phyloP scores from a whole-genome alignment of 202 grass and related monocot genomes.

The Hordeum pubiflorum region DNA sequence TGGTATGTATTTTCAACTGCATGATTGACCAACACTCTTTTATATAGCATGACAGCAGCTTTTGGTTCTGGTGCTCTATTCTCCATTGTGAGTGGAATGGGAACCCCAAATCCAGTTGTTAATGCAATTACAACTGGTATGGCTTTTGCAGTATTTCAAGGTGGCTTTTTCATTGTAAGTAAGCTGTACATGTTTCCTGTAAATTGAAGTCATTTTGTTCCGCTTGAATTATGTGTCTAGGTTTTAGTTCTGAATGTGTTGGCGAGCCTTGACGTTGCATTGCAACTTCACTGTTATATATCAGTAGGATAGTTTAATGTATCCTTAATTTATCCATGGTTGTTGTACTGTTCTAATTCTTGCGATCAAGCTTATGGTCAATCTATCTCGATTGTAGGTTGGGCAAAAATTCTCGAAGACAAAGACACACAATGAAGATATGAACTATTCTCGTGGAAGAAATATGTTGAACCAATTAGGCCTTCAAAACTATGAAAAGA shows the following conservation, averaged over 20 bases:
- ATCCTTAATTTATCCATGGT: not conserved
- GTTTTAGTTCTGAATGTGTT: not conserved
- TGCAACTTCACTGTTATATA: slow-evolving; percentile 2
- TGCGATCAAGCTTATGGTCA: not conserved
- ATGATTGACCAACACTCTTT: slow-evolving; percentile 25
- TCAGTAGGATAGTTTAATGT: not conserved
- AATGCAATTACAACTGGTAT: slow-evolving; percentile 81
- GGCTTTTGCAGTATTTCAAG: slow-evolving; percentile 91
- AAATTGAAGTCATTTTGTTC: not conserved
- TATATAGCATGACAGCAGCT: slow-evolving; percentile 79
- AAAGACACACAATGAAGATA: slow-evolving; percentile 44
- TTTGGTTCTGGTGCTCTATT: slow-evolving; percentile 95
- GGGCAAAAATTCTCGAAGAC: slow-evolving; percentile 80
- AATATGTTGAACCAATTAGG: slow-evolving; percentile 69
- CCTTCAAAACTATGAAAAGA: slow-evolving; percentile 87
- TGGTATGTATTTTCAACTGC: not conserved
- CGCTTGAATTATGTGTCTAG: not conserved
- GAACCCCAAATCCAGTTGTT: slow-evolving; percentile 67
- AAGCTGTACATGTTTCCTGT: not conserved
- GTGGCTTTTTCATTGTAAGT: slow-evolving; percentile 86
- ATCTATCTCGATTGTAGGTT: slow-evolving; percentile 43
- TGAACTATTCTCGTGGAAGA: slow-evolving; percentile 57
- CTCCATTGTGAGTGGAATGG: slow-evolving; percentile 90
- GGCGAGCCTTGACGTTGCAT: not conserved
- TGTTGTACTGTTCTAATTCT: not conserved